Conservation (phyloP, 192 early-diverging fungal species). For the Glomus cerebriforme region DNA sequence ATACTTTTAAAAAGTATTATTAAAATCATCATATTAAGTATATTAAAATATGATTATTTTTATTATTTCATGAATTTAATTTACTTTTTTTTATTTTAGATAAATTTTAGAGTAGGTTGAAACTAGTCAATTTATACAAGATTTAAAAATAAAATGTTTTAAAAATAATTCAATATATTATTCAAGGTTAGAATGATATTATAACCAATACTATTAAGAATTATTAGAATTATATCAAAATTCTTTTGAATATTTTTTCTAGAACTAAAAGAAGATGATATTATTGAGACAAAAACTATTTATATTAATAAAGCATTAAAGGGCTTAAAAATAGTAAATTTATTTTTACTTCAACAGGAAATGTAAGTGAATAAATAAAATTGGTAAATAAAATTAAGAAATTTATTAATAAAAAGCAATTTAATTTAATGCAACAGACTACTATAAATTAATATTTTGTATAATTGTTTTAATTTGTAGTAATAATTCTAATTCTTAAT, state of each 20-base stretch:
- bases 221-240: neutral
- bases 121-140: neutral
- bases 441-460: too few relatives aligned
- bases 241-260: neutral
- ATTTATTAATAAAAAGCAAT: too few relatives aligned
- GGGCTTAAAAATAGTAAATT: neutral
- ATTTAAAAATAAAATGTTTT: constrained; percentile 6
- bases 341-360: neutral
- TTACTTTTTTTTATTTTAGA: neutral
- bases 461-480: too few relatives aligned
- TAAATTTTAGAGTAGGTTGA: neutral
- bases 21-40: too few relatives aligned
- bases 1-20: too few relatives aligned
- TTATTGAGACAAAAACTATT: neutral
- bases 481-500: too few relatives aligned
- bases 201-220: neutral
- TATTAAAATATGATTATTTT: too few relatives aligned
- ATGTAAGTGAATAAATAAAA: too few relatives aligned
- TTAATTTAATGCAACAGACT: too few relatives aligned
- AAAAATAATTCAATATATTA: neutral
- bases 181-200: neutral
- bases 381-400: too few relatives aligned
- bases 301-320: neutral
- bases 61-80: neutral
- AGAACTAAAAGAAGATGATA: neutral